Conservation (phyloP, 192 early-diverging fungal genomes). For the Phlyctochytrium arcticum region DNA sequence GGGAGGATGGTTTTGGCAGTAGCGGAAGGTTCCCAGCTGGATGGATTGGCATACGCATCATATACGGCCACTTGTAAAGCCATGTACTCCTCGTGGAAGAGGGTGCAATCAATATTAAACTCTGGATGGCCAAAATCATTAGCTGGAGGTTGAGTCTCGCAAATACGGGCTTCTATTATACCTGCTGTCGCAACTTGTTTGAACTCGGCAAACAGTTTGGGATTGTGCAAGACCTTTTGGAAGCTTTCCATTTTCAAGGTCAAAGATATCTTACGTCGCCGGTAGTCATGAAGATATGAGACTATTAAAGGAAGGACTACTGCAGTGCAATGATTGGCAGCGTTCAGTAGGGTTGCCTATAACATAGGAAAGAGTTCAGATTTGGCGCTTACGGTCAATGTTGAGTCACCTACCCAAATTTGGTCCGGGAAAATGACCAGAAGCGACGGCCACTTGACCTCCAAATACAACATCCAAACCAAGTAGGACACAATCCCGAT, state of each 20-base stretch:
- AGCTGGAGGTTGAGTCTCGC: too few species aligned
- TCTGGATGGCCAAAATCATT: too few species aligned
- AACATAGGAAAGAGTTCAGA: background rate
- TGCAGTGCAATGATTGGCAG: background rate
- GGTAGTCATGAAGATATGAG: background rate
- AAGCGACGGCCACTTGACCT: background rate
- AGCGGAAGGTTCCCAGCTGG: background rate
- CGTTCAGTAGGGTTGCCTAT: background rate
- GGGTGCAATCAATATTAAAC: slow-evolving; percentile 1
- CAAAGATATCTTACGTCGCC: background rate
- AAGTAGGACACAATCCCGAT: background rate
- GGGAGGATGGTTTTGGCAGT: background rate
- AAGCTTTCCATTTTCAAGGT: slow-evolving; percentile 4
- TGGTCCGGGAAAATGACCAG: background rate
- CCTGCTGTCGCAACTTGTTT: slow-evolving; percentile 2
- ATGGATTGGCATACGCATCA: background rate
- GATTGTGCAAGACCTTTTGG: background rate
- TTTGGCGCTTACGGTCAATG: background rate
- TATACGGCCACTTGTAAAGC: background rate
- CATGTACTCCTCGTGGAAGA: slow-evolving; percentile 3
- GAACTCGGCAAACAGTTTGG: slow-evolving; percentile 1
- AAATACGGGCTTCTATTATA: too few species aligned
- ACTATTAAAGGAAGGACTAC: background rate
- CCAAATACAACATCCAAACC: background rate
- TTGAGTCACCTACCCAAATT: background rate